Evolutionary conservation across 2,329 filamentous ascomycete genomes (phyloP), one percentile per base, ranked within the genome.

Genomic region (Arachnopeziza araneosa): DNA sequence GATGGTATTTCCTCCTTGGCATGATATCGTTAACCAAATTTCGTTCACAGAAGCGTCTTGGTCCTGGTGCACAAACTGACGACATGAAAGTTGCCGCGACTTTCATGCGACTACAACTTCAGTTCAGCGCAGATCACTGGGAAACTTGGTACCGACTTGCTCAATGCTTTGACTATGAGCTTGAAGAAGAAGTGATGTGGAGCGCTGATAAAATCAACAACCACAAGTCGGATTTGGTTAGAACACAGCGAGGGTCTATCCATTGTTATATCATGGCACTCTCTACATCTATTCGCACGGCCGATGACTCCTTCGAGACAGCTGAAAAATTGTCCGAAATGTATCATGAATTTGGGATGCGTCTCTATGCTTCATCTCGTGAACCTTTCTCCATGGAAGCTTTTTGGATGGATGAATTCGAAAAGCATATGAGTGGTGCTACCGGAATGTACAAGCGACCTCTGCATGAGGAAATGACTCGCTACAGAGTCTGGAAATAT

Each of bases 1-100:
- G 92, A 52, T 98, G 93, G 93, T 96, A 91, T 73, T 96, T 95
- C 73, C 77, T 97, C 30, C 83, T 96, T 63, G 93, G 93, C 22
- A 89, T 95, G 80, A 90, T 96, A 59, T 87, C 91, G 1, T 80
- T 98, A 59, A 91, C 89, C 51, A 96, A 92, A 69, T 98, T 96
- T 72, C 68, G 71, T 21, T 67, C 70, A 19, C 68, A 71, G 56
- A 76, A 75, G 60, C 68, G 72, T 21, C 63, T 72, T 48, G 68
- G 68, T 7, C 69, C 72, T 10, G 72, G 71, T 14, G 67, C 73
- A 14, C 72, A 73, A 56, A 72, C 70, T 12, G 75, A 76, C 54
- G 75, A 77, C 59, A 64, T 76, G 52, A 67, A 69, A 53, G 69
- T 72, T 19, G 73, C 70, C 2, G 69, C 73, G 36, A 68, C 67